Evolutionary conservation across 192 early-diverging fungal genomes (phyloP).

Genomic region (Mortierella claussenii): DNA sequence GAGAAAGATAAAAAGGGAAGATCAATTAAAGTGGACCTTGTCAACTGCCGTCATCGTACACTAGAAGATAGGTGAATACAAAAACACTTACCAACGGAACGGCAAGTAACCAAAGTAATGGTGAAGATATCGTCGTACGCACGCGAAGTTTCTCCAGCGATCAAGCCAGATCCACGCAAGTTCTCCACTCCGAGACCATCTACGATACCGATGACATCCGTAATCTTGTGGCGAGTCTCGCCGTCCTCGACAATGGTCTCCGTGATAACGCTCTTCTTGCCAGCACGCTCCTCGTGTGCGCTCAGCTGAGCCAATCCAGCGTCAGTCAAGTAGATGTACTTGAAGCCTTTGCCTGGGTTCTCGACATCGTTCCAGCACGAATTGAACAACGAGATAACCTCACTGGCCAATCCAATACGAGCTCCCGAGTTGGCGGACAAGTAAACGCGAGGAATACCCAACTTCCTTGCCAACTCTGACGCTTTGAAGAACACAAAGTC

Average conservation of each 20-base stretch:
- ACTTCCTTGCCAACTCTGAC: conserved; percentile 84
- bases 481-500: conserved; percentile 94
- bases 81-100: conserved; percentile 83
- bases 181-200: conserved; percentile 98
- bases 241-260: conserved; percentile 79
- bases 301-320: conserved; percentile 73
- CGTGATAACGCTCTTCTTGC: conserved; percentile 75
- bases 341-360: conserved; percentile 88
- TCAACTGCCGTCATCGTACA: too few relatives aligned
- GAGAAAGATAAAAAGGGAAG: conserved; percentile 4
- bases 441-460: conserved; percentile 94
- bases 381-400: conserved; percentile 87
- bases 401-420: conserved; percentile 96
- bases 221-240: conserved; percentile 82
- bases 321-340: conserved; percentile 90
- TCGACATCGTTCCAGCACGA: conserved; percentile 85
- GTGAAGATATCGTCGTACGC: conserved; percentile 99
- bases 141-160: conserved; percentile 95
- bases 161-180: conserved; percentile 94
- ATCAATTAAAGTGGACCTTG: too few relatives aligned
- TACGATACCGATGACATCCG: conserved; percentile 85
- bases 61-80: not conserved
- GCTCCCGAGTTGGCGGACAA: conserved; percentile 99
- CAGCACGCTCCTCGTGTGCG: conserved; percentile 64
- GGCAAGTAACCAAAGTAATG: conserved; percentile 94